A percentile compares a stretch with the other conserved stretches of the same genome.
Conservation (phyloP, 345 rosid species). For the Lepidium sativum region DNA sequence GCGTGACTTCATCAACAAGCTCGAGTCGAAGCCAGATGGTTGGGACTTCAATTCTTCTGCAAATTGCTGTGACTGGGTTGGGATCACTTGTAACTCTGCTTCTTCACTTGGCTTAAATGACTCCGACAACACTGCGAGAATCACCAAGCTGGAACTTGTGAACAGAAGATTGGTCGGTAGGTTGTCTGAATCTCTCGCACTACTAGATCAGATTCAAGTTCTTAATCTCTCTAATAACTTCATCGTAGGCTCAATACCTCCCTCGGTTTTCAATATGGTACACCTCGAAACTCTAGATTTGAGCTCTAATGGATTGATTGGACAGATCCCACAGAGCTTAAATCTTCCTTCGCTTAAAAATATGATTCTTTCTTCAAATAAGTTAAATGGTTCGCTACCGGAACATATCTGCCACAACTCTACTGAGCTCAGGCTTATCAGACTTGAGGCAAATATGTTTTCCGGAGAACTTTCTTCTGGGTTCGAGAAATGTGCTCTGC, state of each 20-base stretch:
- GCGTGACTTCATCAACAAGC: constrained; percentile 25
- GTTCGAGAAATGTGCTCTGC: constrained; percentile 29
- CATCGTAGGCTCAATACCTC: constrained; percentile 35
- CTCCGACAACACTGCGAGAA: constrained; percentile 21
- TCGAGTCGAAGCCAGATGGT: constrained; percentile 24
- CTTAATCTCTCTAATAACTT: constrained; percentile 49
- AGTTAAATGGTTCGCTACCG: constrained; percentile 37
- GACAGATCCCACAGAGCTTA: constrained; percentile 29
- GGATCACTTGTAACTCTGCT: constrained; percentile 40
- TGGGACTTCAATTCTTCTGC: constrained; percentile 31
- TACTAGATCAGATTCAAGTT: constrained; percentile 33
- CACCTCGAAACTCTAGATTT: constrained; percentile 40
- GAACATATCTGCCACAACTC: constrained; percentile 40
- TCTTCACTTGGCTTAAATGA: constrained; percentile 29
- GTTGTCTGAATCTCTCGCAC: constrained; percentile 38
- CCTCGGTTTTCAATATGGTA: constrained; percentile 35
- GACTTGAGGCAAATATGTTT: constrained; percentile 34
- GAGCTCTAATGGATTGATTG: constrained; percentile 40
- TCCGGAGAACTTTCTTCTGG: constrained; percentile 35
- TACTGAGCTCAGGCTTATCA: constrained; percentile 21
- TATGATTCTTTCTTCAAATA: constrained; percentile 35
- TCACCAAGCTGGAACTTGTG: constrained; percentile 32
- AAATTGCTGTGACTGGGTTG: constrained; percentile 50
- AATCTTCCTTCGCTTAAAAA: constrained; percentile 33
- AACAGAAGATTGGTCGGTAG: constrained; percentile 29